Conservation (phyloP, 129 eudicot species). For the Erigeron canadensis region DNA sequence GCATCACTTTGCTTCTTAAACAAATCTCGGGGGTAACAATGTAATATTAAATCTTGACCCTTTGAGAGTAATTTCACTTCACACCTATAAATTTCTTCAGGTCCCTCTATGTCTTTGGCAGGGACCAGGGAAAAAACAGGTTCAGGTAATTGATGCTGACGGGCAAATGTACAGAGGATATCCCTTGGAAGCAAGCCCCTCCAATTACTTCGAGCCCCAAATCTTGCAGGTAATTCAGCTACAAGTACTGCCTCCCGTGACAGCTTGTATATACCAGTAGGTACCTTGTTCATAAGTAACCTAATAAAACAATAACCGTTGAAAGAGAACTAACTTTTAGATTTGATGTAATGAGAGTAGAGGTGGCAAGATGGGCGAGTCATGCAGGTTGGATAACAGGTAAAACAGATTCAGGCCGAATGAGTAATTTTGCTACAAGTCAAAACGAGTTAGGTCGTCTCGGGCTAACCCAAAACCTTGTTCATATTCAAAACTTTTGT, state of each 20-base stretch:
- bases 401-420: neutral
- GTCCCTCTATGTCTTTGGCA: conserved; percentile 18
- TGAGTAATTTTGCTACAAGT: too few species aligned
- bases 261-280: conserved; percentile 67
- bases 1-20: conserved; percentile 83
- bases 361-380: neutral
- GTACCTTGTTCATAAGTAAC: conserved; percentile 61
- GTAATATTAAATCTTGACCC: conserved; percentile 52
- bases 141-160: conserved; percentile 68
- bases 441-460: neutral
- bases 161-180: conserved; percentile 70
- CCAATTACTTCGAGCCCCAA: conserved; percentile 73
- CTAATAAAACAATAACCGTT: conserved; percentile 37
- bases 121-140: conserved; percentile 50
- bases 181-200: conserved; percentile 87
- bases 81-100: conserved; percentile 50
- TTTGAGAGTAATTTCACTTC: conserved; percentile 69
- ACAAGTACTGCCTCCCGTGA: conserved; percentile 80
- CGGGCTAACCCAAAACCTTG: neutral
- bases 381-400: neutral
- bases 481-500: neutral
- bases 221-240: conserved; percentile 71
- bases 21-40: conserved; percentile 51
- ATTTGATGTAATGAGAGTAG: conserved; percentile 15
- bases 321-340: conserved; percentile 13